Evolutionary conservation across 805 yeast species (phyloP), one percentile per base, ranked within the genome.

Genomic region (Pichia deserticola): DNA sequence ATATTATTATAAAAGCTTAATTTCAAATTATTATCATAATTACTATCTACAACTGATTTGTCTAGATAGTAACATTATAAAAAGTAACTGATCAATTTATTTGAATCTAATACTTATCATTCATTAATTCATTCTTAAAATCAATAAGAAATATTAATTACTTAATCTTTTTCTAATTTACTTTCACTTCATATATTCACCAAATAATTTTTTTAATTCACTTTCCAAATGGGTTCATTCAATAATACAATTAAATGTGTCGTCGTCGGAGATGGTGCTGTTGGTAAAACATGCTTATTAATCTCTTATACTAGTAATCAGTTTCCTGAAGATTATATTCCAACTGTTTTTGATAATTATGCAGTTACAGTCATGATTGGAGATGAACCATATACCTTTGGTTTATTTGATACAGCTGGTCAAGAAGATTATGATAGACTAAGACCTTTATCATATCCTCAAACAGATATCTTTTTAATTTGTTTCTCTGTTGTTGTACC

Each of bases 261-360:
- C 57, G 97, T 92, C 57, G 98, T 93, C 50, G 99, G 99, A 57
- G 99, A 93, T 73, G 99, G 99, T 87, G 98, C 98, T 60, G 98
- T 93, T 56, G 99, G 99, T 61, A 92, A 89, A 65, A 92, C 98
- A 20, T 92, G 98, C 73, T 80, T 93, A 55, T 78, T 93, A 59
- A 92, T 92, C 64, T 90, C 97, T 56, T 92, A 92, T 71, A 92
- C 98, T 47, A 92, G 97, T 53, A 87, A 89, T 72, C 93, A 92
- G 68, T 92, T 92, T 71, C 99, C 99, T 33, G 93, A 95, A 49
- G 98, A 93, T 71, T 92, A 92, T 66, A 97, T 92, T 50, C 99
- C 98, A 54, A 92, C 99, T n/a, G 98, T 92, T 42, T 89, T 92
- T 63, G 97, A 90, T 66, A 89, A 89, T 71, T 88, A 88, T 65